Base-by-base conservation (phyloP, 202 grass and related monocot genomes). In the Schoenoplectus tabernaemontani region DNA sequence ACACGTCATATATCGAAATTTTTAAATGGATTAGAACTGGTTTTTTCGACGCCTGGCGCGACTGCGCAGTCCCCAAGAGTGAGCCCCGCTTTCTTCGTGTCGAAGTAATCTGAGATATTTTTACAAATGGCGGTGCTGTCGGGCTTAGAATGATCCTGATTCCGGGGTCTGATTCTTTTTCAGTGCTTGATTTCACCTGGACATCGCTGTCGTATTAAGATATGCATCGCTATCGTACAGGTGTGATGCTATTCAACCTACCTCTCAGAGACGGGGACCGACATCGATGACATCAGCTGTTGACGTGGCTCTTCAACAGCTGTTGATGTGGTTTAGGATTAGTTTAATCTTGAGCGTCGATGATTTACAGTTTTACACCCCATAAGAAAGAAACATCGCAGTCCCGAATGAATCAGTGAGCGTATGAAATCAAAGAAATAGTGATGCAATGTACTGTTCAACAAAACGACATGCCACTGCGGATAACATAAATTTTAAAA, bases 61-160 rank as follows among this genome's bases (percentile, higher is more conserved):
- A 28, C 26, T 32, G 26, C 11, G 9, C 0, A 19, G 38, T 5
- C 8, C 17, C n/a, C 41, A 5, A 7, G 26, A n/a, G 57, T 77
- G 62, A n/a, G 37, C 7, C 59, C 86, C 36, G 9, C 4, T 68
- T 69, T 37, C 65, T 69, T 69, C 65, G 5, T 5, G 19, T 7
- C 3, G 65, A 74, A 74, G 70, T 3, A 74, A 74, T 74, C 43
- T 9, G 46, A 74, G 70, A 74, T 74, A 53, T 74, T 74, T 74
- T 74, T 54, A 9, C n/a, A 1, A 0, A 34, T 53, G 70, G 70
- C 70, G 69, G 69, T 70, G 38, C 65, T 5, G 10, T 26, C 20
- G 32, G 17, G 20, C 5, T 41, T 9, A 19, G 19, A 22, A 39
- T 23, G 38, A 44, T 69, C 20, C 63, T 10, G 7, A n/a, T n/a